A percentile compares a stretch with the other conserved stretches of the same genome.
These are phyloP conservation scores for Inga leiocalycina DNA, from an alignment of 306 rosid genomes.

Conservation along the genomic window DNA sequence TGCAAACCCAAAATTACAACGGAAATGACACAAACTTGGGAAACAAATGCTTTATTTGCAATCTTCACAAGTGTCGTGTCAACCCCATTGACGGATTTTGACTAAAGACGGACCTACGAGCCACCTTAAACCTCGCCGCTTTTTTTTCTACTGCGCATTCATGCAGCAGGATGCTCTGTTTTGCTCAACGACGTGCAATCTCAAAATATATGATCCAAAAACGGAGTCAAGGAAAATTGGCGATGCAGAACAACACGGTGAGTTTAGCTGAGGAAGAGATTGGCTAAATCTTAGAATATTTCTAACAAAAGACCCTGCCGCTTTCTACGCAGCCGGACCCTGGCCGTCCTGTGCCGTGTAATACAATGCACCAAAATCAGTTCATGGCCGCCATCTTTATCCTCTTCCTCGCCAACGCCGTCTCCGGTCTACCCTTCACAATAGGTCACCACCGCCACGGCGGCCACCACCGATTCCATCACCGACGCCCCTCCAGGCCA, in stretches of 20 bases:
- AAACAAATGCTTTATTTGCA: not conserved
- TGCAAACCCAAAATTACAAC: not conserved
- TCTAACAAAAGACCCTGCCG: not conserved
- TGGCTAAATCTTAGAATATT: not conserved
- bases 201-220: not conserved
- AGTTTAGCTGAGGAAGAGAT: not conserved
- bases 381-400: not conserved
- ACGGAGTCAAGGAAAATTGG: not conserved
- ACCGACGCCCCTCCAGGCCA: not conserved
- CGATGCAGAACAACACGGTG: not conserved
- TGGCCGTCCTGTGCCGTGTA: not conserved
- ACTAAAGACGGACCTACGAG: conserved; percentile 36
- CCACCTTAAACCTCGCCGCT: conserved; percentile 27
- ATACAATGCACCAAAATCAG: conserved; percentile 1
- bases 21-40: not conserved
- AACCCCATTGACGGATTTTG: not conserved
- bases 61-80: not conserved
- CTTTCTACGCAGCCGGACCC: not conserved
- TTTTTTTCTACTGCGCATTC: not conserved
- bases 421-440: not conserved
- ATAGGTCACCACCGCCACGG: not conserved
- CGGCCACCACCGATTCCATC: not conserved
- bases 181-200: not conserved
- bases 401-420: not conserved
- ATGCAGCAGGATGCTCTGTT: not conserved